Evolutionary conservation across 192 early-diverging fungal genomes (phyloP).

Genomic region (Coemansia guatemalensis): DNA sequence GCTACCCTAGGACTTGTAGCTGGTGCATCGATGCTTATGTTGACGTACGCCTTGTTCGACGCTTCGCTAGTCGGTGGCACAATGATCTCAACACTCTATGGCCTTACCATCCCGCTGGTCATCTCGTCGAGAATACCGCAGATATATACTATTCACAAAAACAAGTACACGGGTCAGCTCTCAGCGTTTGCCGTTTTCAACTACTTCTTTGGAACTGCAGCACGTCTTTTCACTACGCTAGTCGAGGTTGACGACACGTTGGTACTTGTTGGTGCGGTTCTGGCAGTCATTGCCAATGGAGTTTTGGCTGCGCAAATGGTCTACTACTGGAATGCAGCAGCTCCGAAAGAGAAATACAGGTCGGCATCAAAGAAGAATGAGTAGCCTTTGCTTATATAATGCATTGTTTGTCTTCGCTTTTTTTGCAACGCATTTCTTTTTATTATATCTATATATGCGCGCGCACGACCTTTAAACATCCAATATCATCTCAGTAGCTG

Average conservation of each 20-base stretch:
- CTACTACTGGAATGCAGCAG: slow-evolving; percentile 67
- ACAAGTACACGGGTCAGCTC: slow-evolving; percentile 85
- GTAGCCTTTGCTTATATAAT: slow-evolving; percentile 6
- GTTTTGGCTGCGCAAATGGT: slow-evolving; percentile 77
- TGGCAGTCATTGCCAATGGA: slow-evolving; percentile 75
- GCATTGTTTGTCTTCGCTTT: neutral
- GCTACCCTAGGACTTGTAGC: slow-evolving; percentile 23
- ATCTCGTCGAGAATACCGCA: slow-evolving; percentile 87
- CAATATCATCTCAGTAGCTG: too few species aligned
- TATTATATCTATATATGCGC: too few species aligned
- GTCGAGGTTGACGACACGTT: slow-evolving; percentile 85
- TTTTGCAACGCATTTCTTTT: too few species aligned
- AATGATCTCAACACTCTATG: slow-evolving; percentile 68
- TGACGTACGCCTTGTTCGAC: slow-evolving; percentile 59
- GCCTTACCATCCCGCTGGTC: slow-evolving; percentile 73
- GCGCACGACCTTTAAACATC: too few species aligned
- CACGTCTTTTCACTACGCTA: slow-evolving; percentile 89
- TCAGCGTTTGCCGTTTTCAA: slow-evolving; percentile 88
- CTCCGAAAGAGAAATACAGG: slow-evolving; percentile 52
- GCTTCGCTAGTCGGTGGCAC: slow-evolving; percentile 42
- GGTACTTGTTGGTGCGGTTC: slow-evolving; percentile 66
- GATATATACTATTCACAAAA: slow-evolving; percentile 79
- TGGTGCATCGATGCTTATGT: slow-evolving; percentile 41
- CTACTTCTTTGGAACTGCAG: slow-evolving; percentile 82
- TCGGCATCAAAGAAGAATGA: slow-evolving; percentile 51